Evolutionary conservation across 179 eudicot genomes (phyloP).

Genomic region (Gypsophila paniculata): DNA sequence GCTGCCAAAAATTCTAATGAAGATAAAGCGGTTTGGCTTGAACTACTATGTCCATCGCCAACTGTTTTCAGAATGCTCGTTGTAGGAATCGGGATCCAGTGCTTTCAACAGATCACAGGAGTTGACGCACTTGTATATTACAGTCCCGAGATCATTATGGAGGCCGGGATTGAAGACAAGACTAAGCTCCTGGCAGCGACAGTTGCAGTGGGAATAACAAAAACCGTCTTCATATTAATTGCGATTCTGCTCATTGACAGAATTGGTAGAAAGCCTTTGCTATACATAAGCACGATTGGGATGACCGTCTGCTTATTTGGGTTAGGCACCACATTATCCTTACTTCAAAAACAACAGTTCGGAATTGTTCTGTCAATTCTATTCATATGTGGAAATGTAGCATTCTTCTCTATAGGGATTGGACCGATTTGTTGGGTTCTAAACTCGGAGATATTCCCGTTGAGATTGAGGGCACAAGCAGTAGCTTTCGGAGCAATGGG

Average conservation of each 20-base stretch:
- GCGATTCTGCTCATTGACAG: slow-evolving; percentile 33
- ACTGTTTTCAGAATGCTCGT: slow-evolving; percentile 32
- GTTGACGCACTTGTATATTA: slow-evolving; percentile 40
- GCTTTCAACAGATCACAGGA: slow-evolving; percentile 44
- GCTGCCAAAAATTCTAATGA: slow-evolving; percentile 25
- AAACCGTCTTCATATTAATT: slow-evolving; percentile 28
- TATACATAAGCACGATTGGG: slow-evolving; percentile 38
- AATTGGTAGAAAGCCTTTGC: slow-evolving; percentile 37
- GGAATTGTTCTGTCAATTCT: slow-evolving; percentile 45
- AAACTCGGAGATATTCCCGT: slow-evolving; percentile 39
- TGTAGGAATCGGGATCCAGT: slow-evolving; percentile 35
- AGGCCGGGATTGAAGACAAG: slow-evolving; percentile 36
- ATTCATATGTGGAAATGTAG: slow-evolving; percentile 52
- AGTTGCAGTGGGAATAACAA: slow-evolving; percentile 39
- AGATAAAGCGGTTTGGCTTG: slow-evolving; percentile 36
- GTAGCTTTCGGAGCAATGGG: slow-evolving; percentile 35
- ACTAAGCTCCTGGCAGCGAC: slow-evolving; percentile 32
- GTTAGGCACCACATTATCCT: slow-evolving; percentile 40
- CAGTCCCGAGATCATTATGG: slow-evolving; percentile 36
- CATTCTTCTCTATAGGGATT: slow-evolving; percentile 41
- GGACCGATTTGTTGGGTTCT: slow-evolving; percentile 50
- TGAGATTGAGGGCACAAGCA: slow-evolving; percentile 41
- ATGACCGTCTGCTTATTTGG: slow-evolving; percentile 35
- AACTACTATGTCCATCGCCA: slow-evolving; percentile 32
- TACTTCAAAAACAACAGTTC: slow-evolving; percentile 28